Base-by-base conservation (phyloP, 164 flowering plant species). In the Warburgia ugandensis region DNA sequence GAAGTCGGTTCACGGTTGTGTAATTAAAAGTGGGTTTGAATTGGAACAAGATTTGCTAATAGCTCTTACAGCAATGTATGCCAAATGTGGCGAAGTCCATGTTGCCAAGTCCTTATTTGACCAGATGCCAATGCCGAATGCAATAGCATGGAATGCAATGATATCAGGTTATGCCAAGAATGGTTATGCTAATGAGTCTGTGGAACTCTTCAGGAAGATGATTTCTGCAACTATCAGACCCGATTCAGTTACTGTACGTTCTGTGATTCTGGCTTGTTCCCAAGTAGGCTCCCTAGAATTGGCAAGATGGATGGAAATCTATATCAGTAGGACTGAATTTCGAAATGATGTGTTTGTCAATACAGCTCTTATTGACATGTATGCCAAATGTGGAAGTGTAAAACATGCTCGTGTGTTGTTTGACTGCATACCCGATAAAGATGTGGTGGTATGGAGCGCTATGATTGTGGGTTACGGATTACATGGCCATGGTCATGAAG, bases 301-400 rank as follows among this genome's bases (percentile, higher is more conserved):
- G 30, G 68, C 62, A 16, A 64, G 50, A 52, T 68, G 73, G 73
- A 61, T 64, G 54, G 66, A 64, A 20, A 56, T 52, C 8, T 57
- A 43, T 35, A 46, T 57, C 16, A n/a, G 32, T 23, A 26, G 26
- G 40, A 67, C 61, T 28, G 56, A 64, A 44, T 51, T 52, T 48
- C 29, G 40, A 29, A 29, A 54, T 13, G 69, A 71, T 52, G 37
- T 64, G 13, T 68, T 67, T 48, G 67, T 68, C 37, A 71, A 58
- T 31, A 67, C 75, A 19, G 72, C 72, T 21, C 66, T 71, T 33
- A 64, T 71, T 32, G 75, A 71, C 60, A 71, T 71, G 72, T 64
- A 52, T 57, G 75, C 72, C n/a, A 71, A 71, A 58, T 71, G 75
- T 48, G 75, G 75, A n/a, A 60, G 62, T 38, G 39, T 67, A 32